Evolutionary conservation across 2,329 filamentous ascomycete genomes (phyloP), one percentile per base, ranked within the genome.

Genomic region (Botrytis byssoidea): DNA sequence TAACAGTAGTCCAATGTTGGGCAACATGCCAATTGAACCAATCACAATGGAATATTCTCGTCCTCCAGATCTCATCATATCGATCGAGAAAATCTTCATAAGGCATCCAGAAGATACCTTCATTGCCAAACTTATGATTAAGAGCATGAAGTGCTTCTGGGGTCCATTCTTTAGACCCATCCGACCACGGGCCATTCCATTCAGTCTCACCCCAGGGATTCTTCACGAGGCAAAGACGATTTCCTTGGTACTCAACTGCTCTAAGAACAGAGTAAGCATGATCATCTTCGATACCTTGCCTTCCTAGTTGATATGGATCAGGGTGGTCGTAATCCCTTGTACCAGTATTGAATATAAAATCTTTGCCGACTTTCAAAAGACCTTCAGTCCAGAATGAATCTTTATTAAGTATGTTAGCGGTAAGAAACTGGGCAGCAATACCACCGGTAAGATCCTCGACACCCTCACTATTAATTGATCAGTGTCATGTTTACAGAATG

Each of bases 341-440:
- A 0, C 85, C 87, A 76, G 90, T 91, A 35, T 51, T 66, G 77
- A 93, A 93, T 16, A 93, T 83, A 78, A 96, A 96, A 70, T 93
- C 90, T 70, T 93, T 84, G 80, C 97, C 96, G 72, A 94, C 93
- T 75, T 91, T 90, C 82, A 90, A 88, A 46, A 97, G 86, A 80
- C 95, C 92, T 57, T 95, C 89, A 1, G 87, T 88, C 94, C 94
- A 97, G 80, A 97, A 95, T 25, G 88, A 87, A 66, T 97, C 91
- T 75, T 91, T 91, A 79, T 95, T 90, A 14, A 93, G 85, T 51
- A 94, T 92, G 76, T 93, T 91, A 1, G 88, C 88, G 1, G 90
- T 88, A 57, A 91, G 86, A 18, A 93, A 82, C 79, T 91, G 88
- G 0, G 89, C 90, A 0, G 90, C 92, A 22, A 93, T 90, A 48